These are phyloP conservation scores for Coemansia interrupta DNA, from an alignment of 192 early-diverging fungal genomes.

Conservation along the genomic window DNA sequence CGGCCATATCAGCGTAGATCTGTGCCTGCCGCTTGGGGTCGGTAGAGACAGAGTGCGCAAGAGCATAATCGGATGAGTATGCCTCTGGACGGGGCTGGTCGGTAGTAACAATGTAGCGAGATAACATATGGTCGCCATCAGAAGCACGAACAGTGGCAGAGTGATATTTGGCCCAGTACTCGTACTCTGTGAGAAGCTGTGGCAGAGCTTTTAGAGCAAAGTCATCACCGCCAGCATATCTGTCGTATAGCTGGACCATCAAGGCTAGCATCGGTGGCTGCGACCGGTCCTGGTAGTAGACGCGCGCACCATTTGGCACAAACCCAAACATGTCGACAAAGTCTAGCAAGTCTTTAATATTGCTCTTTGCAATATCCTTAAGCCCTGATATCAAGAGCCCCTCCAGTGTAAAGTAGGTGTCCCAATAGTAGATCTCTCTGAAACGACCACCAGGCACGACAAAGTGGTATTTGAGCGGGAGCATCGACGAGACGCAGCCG, in stretches of 20 bases:
- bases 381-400: conserved; percentile 61
- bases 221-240: conserved; percentile 50
- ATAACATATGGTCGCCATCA: conserved; percentile 23
- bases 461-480: conserved; percentile 59
- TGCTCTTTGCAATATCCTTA: conserved; percentile 43
- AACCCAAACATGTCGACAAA: conserved; percentile 62
- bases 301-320: conserved; percentile 71
- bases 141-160: conserved; percentile 34
- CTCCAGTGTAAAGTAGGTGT: conserved; percentile 65
- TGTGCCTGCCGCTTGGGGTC: conserved; percentile 11
- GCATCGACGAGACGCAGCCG: conserved; percentile 58
- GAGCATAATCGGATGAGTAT: conserved; percentile 58
- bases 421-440: conserved; percentile 75
- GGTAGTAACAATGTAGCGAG: conserved; percentile 57
- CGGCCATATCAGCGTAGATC: conserved; percentile 63
- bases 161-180: conserved; percentile 60
- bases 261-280: conserved; percentile 69
- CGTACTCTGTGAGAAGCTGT: conserved; percentile 58
- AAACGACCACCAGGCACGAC: conserved; percentile 73
- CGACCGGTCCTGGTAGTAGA: conserved; percentile 72
- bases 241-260: conserved; percentile 64
- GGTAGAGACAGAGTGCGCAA: conserved; percentile 48
- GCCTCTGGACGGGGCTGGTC: conserved; percentile 63
- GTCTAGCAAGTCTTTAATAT: conserved; percentile 62
- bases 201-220: conserved; percentile 56